phyloP scores from a whole-genome alignment of 129 eudicot species.

The Kitagawia praeruptora region DNA sequence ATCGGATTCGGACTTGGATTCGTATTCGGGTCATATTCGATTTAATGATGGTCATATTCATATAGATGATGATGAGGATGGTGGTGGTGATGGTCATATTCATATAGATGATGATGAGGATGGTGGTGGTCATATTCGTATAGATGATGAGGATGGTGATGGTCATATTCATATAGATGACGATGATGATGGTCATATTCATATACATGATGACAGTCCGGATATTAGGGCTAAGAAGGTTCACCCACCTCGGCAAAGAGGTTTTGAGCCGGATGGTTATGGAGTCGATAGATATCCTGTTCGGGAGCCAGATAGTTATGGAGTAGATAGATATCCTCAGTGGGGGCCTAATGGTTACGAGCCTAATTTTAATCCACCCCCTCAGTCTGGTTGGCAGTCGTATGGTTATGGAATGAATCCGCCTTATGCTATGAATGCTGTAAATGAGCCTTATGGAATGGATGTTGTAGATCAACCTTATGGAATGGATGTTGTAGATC shows the following conservation, averaged over 20 bases:
- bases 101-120: slow-evolving; percentile 16
- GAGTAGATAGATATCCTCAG: not conserved
- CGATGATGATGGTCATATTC: not conserved
- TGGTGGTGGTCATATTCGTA: slow-evolving; percentile 21
- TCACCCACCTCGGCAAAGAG: slow-evolving; percentile 21
- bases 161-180: not conserved
- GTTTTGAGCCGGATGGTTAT: slow-evolving; percentile 20
- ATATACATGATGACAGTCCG: slow-evolving; percentile 3
- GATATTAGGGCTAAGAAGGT: not conserved
- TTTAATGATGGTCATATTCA: slow-evolving; percentile 20
- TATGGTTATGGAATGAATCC: slow-evolving; percentile 12
- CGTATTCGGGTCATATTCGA: slow-evolving; percentile 23
- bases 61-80: slow-evolving; percentile 11
- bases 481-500: not conserved
- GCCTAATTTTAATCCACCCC: slow-evolving; percentile 13
- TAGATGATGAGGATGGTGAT: slow-evolving; percentile 4
- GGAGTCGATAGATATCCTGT: not conserved
- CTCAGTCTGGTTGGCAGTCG: slow-evolving; percentile 31
- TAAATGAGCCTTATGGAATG: slow-evolving; percentile 8
- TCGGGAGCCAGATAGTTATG: slow-evolving; percentile 22
- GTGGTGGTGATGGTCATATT: slow-evolving; percentile 13
- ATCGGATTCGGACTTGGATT: slow-evolving; percentile 17
- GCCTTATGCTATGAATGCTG: slow-evolving; percentile 4
- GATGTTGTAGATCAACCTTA: not conserved
- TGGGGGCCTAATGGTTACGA: slow-evolving; percentile 13